Evolutionary conservation across 1,139 yeast genomes (phyloP), one percentile per base, ranked within the genome.

Genomic region (Suzukiozyma palmioleophila): DNA sequence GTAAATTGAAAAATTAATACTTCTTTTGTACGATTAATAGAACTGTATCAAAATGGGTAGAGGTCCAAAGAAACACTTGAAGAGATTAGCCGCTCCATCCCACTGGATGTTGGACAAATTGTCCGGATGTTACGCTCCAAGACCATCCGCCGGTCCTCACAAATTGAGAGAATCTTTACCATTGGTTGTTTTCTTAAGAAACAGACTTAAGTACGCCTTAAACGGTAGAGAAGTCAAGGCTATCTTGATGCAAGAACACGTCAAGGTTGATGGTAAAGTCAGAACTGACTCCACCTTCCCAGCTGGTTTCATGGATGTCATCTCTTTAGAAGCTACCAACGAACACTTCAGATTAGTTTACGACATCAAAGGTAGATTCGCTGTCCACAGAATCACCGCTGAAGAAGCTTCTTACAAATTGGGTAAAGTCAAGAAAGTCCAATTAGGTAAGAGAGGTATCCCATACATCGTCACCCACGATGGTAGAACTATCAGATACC

Each of bases 51-150:
- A 42, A 39, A 57, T 57, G 62, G 62, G 52, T 55, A 57, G 62
- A 57, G 62, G 62, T 43, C 62, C 62, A 53, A 65, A 64, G 67
- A 89, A 89, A 83, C 97, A 89, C 73, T 81, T 89, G 75, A 88
- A 88, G 84, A 86, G 96, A 80, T 82, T 88, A 75, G 95, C 96
- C 71, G 97, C 97, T 43, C 97, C 97, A 79, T 83, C 88, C 79
- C 97, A 90, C 83, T 90, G 97, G 97, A 84, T 90, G 94, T 84
- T 90, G 80, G 97, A 90, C 94, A 90, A 90, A 79, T 80, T 90
- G 77, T 85, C 96, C 69, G 97, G 97, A 68, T 79, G 87, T 71
- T 90, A 90, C 73, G 97, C 97, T 55, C 97, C 97, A 76, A 88
- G 96, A 80, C 95, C 97, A 65, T 87, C 96, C 53, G 82, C 95